These are phyloP conservation scores for Cyathus striatus DNA, from an alignment of 768 basidiomycete species.

Conservation along the genomic window DNA sequence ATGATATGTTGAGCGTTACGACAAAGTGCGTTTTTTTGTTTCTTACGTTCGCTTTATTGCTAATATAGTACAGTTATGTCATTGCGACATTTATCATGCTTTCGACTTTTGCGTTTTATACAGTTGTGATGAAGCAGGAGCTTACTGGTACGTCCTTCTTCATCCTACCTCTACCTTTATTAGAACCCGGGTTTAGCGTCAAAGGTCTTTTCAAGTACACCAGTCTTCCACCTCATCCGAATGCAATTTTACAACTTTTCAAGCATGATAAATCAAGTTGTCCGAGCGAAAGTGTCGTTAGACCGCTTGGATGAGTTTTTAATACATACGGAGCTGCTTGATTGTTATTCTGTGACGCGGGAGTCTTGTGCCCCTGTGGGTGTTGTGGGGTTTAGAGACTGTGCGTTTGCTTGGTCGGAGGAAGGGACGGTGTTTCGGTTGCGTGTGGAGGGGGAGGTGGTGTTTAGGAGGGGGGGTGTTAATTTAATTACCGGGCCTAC, in stretches of 20 bases:
- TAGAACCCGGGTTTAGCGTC: neutral
- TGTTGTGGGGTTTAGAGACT: constrained; percentile 38
- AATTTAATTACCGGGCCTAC: constrained; percentile 61
- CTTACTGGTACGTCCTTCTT: neutral
- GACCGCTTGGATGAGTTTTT: constrained; percentile 40
- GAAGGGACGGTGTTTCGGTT: constrained; percentile 54
- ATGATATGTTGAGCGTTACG: neutral
- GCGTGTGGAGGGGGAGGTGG: constrained; percentile 44
- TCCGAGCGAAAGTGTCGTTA: constrained; percentile 52
- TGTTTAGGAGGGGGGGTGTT: constrained; percentile 47
- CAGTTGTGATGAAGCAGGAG: constrained; percentile 12
- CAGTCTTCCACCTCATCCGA: constrained; percentile 57
- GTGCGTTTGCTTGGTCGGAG: too few relatives aligned
- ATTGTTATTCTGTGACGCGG: constrained; percentile 26
- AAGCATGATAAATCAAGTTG: neutral
- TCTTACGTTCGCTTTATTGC: neutral
- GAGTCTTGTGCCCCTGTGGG: constrained; percentile 11
- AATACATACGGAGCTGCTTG: constrained; percentile 36
- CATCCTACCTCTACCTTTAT: neutral
- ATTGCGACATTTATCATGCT: constrained; percentile 60
- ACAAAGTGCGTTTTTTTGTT: constrained; percentile 19
- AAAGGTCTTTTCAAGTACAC: constrained; percentile 18
- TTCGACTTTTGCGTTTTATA: constrained; percentile 54
- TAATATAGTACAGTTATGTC: constrained; percentile 29
- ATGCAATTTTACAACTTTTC: constrained; percentile 36